Conservation (phyloP, 129 eudicot genomes). For the Pulicaria dysenterica region DNA sequence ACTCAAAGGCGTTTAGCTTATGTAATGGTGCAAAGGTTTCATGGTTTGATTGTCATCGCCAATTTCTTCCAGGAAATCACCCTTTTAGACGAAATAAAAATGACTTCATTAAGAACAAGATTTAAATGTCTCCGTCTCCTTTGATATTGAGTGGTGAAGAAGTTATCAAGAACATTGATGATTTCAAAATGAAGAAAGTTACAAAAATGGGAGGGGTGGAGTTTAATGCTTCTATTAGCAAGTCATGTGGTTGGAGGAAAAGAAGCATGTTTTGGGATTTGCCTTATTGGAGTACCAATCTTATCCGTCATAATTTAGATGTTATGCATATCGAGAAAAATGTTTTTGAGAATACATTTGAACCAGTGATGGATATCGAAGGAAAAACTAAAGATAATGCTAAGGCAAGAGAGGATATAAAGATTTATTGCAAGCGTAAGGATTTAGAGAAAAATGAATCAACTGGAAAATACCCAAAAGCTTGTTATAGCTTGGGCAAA, state of each 20-base stretch:
- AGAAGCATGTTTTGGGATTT: constrained; percentile 30
- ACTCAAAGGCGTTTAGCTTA: too few relatives aligned
- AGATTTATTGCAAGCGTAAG: not conserved
- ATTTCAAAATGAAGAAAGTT: too few relatives aligned
- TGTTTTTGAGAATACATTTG: constrained; percentile 9
- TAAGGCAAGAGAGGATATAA: constrained; percentile 13
- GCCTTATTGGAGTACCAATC: constrained; percentile 20
- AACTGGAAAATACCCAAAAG: not conserved
- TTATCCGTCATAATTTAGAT: constrained; percentile 30
- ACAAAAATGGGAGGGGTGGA: too few relatives aligned
- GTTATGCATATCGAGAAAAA: constrained; percentile 37
- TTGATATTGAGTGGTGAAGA: constrained; percentile 2
- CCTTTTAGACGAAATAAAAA: not conserved
- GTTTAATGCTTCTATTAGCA: too few relatives aligned
- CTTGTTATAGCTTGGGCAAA: not conserved
- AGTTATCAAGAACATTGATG: too few relatives aligned
- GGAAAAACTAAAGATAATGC: constrained; percentile 31
- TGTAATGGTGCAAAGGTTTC: not conserved
- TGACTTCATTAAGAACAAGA: not conserved
- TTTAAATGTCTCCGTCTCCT: not conserved
- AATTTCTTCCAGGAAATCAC: constrained; percentile 6
- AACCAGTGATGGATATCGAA: constrained; percentile 23
- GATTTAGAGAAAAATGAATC: not conserved
- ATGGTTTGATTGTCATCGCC: constrained; percentile 32
- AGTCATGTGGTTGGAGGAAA: too few relatives aligned